Evolutionary conservation across 2,329 filamentous ascomycete genomes (phyloP), one percentile per base, ranked within the genome.

Genomic region (Aspergillus nomiae): DNA sequence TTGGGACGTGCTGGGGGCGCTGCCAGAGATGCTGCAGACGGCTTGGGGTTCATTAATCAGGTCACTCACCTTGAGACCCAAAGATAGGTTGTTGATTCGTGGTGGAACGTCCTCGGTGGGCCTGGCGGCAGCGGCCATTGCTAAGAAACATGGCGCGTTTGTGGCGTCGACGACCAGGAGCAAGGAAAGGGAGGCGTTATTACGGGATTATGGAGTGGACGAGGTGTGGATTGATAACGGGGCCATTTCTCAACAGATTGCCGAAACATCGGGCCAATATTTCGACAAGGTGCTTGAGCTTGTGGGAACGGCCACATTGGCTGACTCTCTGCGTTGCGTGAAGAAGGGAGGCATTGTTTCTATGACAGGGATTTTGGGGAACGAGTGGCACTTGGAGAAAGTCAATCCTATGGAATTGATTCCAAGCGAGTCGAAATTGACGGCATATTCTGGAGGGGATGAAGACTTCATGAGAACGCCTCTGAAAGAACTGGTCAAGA

Each of bases 1-100:
- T 0, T 83, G 82, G 81, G 74, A 77, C 32, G 70, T 76, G 2
- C 64, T 85, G 1, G 83, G 81, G 6, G 81, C 82, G 1, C 71
- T 83, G 58, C 82, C 82, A 3, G 82, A 84, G 70, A 84, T 85
- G 82, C 62, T 85, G 63, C 82, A 84, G 71, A 84, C 82, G 3
- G 79, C 82, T 1, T 84, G 78, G 69, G 82, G 82, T 0, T 74
- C 75, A 8, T 63, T 85, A 43, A 77, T 78, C n/a, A 73, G 70
- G 53, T 70, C 74, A 4, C 67, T 85, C 54, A 69, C 74, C 50
- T 58, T 84, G 24, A 59, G 75, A 54, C 69, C 73, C 12, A 78
- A 76, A 0, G 81, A 85, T 12, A 76, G 73, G 16, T 61, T 85
- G 58, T 71, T 85, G n/a, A 74, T 85, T n/a, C 73, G 82, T 6